Conservation (phyloP, 305 asterid species). For the Petunia hybrid region DNA sequence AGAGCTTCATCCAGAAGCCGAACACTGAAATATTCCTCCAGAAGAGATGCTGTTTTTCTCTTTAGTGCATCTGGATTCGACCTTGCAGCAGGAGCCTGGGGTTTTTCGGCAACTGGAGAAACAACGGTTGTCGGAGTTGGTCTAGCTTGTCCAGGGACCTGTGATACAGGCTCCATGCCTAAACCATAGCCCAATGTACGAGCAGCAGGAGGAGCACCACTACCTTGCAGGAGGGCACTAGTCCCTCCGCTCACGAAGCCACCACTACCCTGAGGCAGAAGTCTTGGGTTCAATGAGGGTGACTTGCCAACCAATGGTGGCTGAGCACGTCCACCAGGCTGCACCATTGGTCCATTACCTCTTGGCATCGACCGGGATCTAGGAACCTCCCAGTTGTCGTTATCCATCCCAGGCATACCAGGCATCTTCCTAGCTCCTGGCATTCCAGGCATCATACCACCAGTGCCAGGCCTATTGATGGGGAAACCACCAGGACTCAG, state of each 20-base stretch:
- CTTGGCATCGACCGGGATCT: slow-evolving; percentile 77
- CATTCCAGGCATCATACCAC: slow-evolving; percentile 84
- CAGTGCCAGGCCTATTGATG: slow-evolving; percentile 72
- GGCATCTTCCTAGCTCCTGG: slow-evolving; percentile 90
- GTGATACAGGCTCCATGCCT: slow-evolving; percentile 33
- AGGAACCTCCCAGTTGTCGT: slow-evolving; percentile 89
- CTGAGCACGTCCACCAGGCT: slow-evolving; percentile 48
- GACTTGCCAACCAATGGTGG: slow-evolving; percentile 45
- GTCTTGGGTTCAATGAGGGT: slow-evolving; percentile 31
- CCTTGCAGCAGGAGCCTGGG: slow-evolving; percentile 45
- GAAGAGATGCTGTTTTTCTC: slow-evolving; percentile 64
- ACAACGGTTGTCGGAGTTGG: slow-evolving; percentile 20
- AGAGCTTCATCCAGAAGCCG: slow-evolving; percentile 71
- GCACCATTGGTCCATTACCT: slow-evolving; percentile 54
- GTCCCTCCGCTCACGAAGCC: slow-evolving; percentile 58
- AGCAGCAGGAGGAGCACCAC: slow-evolving; percentile 49
- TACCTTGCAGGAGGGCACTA: slow-evolving; percentile 73
- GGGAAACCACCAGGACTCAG: slow-evolving; percentile 67
- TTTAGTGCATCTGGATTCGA: slow-evolving; percentile 52
- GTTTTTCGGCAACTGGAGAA: slow-evolving; percentile 31
- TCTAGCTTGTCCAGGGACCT: slow-evolving; percentile 28
- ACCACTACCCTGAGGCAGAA: slow-evolving; percentile 56
- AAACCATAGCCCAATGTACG: slow-evolving; percentile 38
- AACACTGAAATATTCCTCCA: slow-evolving; percentile 74
- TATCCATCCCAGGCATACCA: slow-evolving; percentile 74